These are phyloP conservation scores for Closterium sp. DNA, from an alignment of 139 green algal genomes.

Conservation along the genomic window DNA sequence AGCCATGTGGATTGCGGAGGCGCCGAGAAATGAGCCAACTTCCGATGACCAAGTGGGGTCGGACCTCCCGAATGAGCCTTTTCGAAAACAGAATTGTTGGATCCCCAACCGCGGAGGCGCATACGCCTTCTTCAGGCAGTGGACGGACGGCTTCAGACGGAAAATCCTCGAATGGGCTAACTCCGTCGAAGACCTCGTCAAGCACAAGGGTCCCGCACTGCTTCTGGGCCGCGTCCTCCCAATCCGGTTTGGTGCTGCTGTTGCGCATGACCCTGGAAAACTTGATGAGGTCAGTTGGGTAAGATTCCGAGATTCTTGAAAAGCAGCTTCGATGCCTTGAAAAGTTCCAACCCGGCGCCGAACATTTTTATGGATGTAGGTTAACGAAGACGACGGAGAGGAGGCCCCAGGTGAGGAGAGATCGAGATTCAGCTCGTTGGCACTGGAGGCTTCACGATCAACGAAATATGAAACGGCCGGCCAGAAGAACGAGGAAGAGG, in stretches of 20 bases:
- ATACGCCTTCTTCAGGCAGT: not conserved
- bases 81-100: constrained; percentile 12
- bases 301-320: not conserved
- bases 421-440: too few species aligned
- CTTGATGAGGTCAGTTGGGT: not conserved
- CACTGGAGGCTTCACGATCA: too few species aligned
- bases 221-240: not conserved
- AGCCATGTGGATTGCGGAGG: constrained; percentile 31
- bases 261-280: constrained; percentile 7
- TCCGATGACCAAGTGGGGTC: constrained; percentile 11
- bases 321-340: too few species aligned
- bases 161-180: constrained; percentile 4
- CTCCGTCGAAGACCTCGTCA: not conserved
- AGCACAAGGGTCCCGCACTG: constrained; percentile 7
- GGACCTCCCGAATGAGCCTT: constrained; percentile 16
- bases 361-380: too few species aligned
- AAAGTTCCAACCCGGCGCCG: too few species aligned
- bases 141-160: not conserved
- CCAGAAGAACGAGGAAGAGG: too few species aligned
- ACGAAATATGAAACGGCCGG: too few species aligned
- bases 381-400: too few species aligned
- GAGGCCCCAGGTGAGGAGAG: too few species aligned
- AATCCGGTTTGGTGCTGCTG: not conserved
- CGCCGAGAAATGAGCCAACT: constrained; percentile 29
- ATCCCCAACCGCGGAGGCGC: constrained; percentile 18